Evolutionary conservation across 495 filamentous ascomycete genomes (phyloP).

Genomic region (Aspergillus panamensis): DNA sequence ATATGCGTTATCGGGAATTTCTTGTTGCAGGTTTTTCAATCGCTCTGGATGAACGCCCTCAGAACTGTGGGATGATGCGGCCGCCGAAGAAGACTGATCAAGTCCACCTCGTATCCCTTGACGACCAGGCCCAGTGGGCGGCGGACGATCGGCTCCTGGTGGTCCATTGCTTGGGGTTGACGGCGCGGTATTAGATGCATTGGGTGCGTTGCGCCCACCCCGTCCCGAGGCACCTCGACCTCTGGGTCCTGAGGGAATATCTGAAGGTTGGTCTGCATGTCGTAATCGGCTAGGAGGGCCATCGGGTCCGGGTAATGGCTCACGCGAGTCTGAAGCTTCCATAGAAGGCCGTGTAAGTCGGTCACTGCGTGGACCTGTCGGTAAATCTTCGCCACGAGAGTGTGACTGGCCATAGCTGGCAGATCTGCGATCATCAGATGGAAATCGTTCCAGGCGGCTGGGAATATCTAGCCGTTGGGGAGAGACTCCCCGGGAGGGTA

Average conservation of each 20-base stretch:
- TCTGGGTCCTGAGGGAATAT: conserved; percentile 71
- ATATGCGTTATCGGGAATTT: conserved; percentile 23
- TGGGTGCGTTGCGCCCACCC: conserved; percentile 33
- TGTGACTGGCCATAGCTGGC: conserved; percentile 23
- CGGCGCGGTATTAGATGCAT: conserved; percentile 24
- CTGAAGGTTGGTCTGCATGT: conserved; percentile 50
- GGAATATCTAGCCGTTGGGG: conserved; percentile 34
- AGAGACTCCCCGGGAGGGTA: conserved; percentile 27
- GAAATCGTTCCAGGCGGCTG: conserved; percentile 39
- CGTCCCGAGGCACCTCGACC: conserved; percentile 38
- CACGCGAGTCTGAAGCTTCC: conserved; percentile 31
- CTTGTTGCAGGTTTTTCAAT: conserved; percentile 34
- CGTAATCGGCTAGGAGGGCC: conserved; percentile 54
- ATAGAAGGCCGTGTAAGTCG: conserved; percentile 21
- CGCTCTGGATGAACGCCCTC: conserved; percentile 53
- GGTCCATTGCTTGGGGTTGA: conserved; percentile 25
- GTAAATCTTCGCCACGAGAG: conserved; percentile 35
- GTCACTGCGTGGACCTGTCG: conserved; percentile 41
- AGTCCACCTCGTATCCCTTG: conserved; percentile 31
- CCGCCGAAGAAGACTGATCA: conserved; percentile 25
- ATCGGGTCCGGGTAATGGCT: conserved; percentile 35
- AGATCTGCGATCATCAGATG: conserved; percentile 34
- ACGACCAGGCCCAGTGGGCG: conserved; percentile 38
- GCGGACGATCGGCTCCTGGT: conserved; percentile 30
- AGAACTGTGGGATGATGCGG: conserved; percentile 22